A percentile compares a stretch with the other conserved stretches of the same genome.
Evolutionary conservation across 2,329 filamentous ascomycete genomes (phyloP).

Genomic region (Penicillium fuscoglaucum): DNA sequence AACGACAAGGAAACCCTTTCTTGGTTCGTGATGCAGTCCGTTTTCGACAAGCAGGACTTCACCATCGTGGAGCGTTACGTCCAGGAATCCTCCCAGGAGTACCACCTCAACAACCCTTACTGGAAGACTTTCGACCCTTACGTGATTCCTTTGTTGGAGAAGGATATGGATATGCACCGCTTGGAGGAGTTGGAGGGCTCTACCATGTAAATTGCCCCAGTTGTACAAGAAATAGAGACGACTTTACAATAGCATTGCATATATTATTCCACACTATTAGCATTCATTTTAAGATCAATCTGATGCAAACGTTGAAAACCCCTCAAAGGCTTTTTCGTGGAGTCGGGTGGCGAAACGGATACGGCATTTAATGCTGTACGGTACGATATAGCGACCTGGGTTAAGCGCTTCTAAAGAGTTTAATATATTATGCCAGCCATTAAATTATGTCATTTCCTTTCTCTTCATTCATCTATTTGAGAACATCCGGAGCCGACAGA

Average conservation of each 20-base stretch:
- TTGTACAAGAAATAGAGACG: not conserved
- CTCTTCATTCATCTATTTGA: not conserved
- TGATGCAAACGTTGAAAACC: not conserved
- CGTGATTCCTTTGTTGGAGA: conserved; percentile 66
- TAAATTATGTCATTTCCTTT: too few species aligned
- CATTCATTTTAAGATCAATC: not conserved
- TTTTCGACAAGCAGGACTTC: conserved; percentile 67
- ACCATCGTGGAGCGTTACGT: conserved; percentile 74
- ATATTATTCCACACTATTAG: not conserved
- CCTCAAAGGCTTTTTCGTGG: not conserved
- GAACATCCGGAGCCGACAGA: not conserved
- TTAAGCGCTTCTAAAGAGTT: not conserved
- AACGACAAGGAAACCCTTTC: conserved; percentile 69
- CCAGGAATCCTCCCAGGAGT: conserved; percentile 61
- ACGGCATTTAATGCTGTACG: not conserved
- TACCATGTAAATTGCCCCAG: conserved; percentile 5
- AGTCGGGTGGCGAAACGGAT: not conserved
- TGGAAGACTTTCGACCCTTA: conserved; percentile 77
- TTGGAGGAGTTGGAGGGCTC: conserved; percentile 62
- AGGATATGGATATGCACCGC: conserved; percentile 67
- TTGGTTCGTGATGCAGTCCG: conserved; percentile 78
- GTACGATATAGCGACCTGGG: not conserved
- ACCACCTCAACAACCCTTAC: conserved; percentile 68
- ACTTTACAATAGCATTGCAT: not conserved
- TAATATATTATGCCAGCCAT: not conserved